Evolutionary conservation across 2,329 filamentous ascomycete species (phyloP), one percentile per base, ranked within the genome.

Genomic region (Xylaria multiplex): DNA sequence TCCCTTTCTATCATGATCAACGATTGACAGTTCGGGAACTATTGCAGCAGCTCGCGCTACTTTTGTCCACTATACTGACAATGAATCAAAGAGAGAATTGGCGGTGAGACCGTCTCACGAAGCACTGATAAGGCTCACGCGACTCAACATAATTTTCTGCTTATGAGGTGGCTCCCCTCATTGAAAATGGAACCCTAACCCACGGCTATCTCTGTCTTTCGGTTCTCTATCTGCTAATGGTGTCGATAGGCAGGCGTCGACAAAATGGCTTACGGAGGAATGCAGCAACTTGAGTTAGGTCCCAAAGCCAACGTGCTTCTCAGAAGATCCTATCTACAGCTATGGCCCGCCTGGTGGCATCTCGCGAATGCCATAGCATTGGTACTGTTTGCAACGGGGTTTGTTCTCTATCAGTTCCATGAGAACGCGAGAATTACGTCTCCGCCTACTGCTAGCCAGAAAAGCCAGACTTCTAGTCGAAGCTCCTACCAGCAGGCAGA

Each of bases 61-160:
- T 40, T 9, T 24, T 40, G 22, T 48, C 49, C 9, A 13, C 45
- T 50, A 37, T 13, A 50, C 14, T 6, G n/a, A 45, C 37, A 14
- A 8, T 6, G n/a, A 35, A n/a, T 32, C 22, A 50, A 22, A 11
- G 24, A 6, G 43, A 13, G 6, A 14, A 50, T 19, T n/a, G 24
- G 60, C 60, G 60, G 53, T 57, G 32, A 50, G 46, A 48, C 40
- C 11, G 30, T 37, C 30, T 37, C 50, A 16, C 35, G 16, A 45
- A 53, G 27, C 45, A 32, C 46, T 7, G 37, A 40, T 40, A 40
- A 27, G 24, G 24, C 24, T 2, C 13, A 11, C 56, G 9, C 9
- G 40, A 19, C 46, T 27, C 8, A 32, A 22, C 22, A 5, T 22
- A 24, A 50, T 19, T 50, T 3, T 32, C 37, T 53, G n/a, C 48